These are phyloP conservation scores for Balansia obtecta DNA, from an alignment of 2,329 filamentous ascomycete species.

Conservation along the genomic window DNA sequence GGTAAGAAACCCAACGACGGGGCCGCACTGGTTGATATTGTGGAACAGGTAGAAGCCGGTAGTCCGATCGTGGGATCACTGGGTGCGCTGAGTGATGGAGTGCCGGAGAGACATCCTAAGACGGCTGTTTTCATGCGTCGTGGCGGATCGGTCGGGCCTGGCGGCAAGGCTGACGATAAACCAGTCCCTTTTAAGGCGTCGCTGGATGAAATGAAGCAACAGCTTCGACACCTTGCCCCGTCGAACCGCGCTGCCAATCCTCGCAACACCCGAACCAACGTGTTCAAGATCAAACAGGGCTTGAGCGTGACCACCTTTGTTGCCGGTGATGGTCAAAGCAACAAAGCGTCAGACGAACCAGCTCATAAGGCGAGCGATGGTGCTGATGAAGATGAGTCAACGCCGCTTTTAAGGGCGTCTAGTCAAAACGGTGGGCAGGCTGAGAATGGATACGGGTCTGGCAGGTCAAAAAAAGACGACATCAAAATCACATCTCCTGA, in stretches of 20 bases:
- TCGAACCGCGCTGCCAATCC: constrained; percentile 55
- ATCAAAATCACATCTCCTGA: neutral
- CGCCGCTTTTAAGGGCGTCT: constrained; percentile 7
- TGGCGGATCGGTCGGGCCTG: constrained; percentile 40
- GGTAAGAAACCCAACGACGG: constrained; percentile 19
- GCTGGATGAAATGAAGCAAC: constrained; percentile 48
- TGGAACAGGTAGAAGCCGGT: constrained; percentile 26
- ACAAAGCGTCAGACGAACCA: constrained; percentile 5
- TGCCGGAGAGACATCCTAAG: constrained; percentile 33
- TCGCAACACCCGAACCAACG: constrained; percentile 44
- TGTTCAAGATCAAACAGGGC: constrained; percentile 53
- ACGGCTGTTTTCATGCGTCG: constrained; percentile 48
- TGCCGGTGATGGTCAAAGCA: constrained; percentile 1
- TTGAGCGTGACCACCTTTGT: constrained; percentile 10
- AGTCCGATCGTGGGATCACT: constrained; percentile 22
- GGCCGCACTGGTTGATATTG: constrained; percentile 25
- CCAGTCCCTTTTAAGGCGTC: constrained; percentile 46
- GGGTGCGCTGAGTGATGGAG: constrained; percentile 24
- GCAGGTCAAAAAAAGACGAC: constrained; percentile 6
- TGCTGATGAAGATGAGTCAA: constrained; percentile 6
- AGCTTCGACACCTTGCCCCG: constrained; percentile 49
- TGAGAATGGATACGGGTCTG: constrained; percentile 7
- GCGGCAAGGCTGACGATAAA: constrained; percentile 33
- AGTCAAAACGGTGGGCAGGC: constrained; percentile 5
- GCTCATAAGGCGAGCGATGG: neutral